Evolutionary conservation across 139 green algal species (phyloP), one percentile per base, ranked within the genome.

Genomic region (Axilococcus clingmanii): DNA sequence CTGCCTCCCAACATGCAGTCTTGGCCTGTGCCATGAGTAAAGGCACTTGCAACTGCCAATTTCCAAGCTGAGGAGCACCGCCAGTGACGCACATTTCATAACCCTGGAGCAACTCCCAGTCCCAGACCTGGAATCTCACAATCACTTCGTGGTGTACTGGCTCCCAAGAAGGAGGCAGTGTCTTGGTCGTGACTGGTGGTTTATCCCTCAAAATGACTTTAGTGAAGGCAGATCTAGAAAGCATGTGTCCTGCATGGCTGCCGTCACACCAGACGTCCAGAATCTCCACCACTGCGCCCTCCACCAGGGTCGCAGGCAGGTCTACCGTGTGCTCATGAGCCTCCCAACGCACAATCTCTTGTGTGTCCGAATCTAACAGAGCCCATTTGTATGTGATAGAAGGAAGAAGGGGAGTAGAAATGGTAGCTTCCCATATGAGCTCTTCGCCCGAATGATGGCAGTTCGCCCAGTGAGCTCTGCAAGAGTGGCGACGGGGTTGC

Each of bases 21-120:
- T 15, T 30, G 2, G 38, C 25, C 7, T 63, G 40, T 8, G 55
- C 72, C 37, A 88, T 68, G 14, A 32, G 29, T 22, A 19, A 48
- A 50, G 85, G 48, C 59, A 76, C 75, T 40, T 83, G 69, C 47
- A 83, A 63, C 66, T 89, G 74, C 80, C 82, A 91, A 56, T 71
- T 80, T 7, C 84, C 84, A 31, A 94, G 71, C 42, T 73, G 55
- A 6, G 81, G 67, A 3, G 79, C 50, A 28, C 60, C 66, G n/a
- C 84, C 84, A 4, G 62, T 82, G 5, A 91, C 68, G 30, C 65
- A 75, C 32, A 90, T 35, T 8, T 40, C 23, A 44, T 91, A 48
- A 3, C 60, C 55, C 11, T 63, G 46, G n/a, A 62, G 22, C 24
- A 75, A 15, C 33, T 55, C 46, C 16, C 70, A 63, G 48, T 78